Base-by-base conservation (phyloP, 129 eudicot genomes). In the sunflower (Helianthus annuus) region DNA sequence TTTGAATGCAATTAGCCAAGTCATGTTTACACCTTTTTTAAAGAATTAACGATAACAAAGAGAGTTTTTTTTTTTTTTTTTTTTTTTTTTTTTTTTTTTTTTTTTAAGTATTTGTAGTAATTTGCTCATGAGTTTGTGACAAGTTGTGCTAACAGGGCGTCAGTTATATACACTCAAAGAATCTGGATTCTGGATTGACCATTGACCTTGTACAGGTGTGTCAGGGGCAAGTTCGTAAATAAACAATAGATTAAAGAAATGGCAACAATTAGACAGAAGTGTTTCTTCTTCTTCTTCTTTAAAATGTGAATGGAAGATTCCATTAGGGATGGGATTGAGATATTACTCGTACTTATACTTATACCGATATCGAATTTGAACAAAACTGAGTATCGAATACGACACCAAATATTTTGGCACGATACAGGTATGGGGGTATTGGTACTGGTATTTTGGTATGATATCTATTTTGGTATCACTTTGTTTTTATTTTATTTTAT, bases 1-100 rank as follows among this genome's bases (percentile, higher is more conserved):
- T 46, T 76, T 73, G 55, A 82, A 68, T 40, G 73, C 81, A 70
- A 82, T 69, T 12, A 79, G 15, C 86, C 87, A 81, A 70, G 81
- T 71, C 81, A 77, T 77, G 64, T 22, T 76, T 60, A 39, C 61
- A 68, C 34, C 15, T 29, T 15, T 46, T 45, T 68, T 58, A n/a
- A 76, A 57, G 61, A 67, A 32, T 48, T 11, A 32, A 38, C 58
- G 78, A 70, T 42, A 70, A 60, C 39, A 70, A 58, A 70, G 29
- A 4, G 44, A 38, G 55, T n/a, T 24, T 10, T 15, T 38, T 36
- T 61, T n/a, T 19, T 36, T 61, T n/a, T 19, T 36, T 61, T n/a
- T 19, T 36, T 61, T n/a, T 19, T n/a, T n/a, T 24, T 10, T 15
- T 38, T n/a, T 24, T 10, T 15, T 38, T n/a, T 24, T 10, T 15